Evolutionary conservation across 2,329 filamentous ascomycete genomes (phyloP), one percentile per base, ranked within the genome.

Genomic region (Didymella lethalis): DNA sequence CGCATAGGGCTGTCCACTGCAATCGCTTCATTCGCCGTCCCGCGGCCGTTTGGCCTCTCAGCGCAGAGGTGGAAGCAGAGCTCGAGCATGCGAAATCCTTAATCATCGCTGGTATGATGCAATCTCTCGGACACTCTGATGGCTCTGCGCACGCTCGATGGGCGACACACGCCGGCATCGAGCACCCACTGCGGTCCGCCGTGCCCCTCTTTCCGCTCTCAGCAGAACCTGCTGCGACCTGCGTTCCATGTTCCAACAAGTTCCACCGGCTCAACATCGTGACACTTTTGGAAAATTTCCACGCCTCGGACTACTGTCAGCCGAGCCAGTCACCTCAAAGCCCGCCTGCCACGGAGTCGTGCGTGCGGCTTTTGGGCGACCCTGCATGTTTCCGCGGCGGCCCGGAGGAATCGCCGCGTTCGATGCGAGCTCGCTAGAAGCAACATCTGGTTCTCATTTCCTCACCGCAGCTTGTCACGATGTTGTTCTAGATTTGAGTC

Each of bases 251-350:
- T 59, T 59, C 48, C 50, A 54, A 50, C 50, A 28, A 41, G 20
- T 58, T 50, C 59, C 60, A 62, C 60, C 58, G 63, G 61, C 50
- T 52, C 41, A 55, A 31, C 57, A 63, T 61, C 43, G 47, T 57
- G 52, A 54, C 51, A 25, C 28, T 59, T 54, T 48, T 28, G 51
- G 61, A 61, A 54, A 63, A 41, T 54, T 59, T 58, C 46, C 47
- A 58, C 28, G 48, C 28, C n/a, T 46, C 67, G 67, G 64, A 55
- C 57, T 14, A 67, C 66, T 46, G 64, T 62, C 61, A 58, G 48
- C 66, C 67, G 63, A 48, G 57, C 65, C 65, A 68, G 32, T 59
- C 23, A 46, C 20, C 8, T 28, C 62, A 61, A 51, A 59, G 57
- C 49, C 55, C 57, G 61, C 55, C 55, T 51, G 40, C 34, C 34